These are phyloP conservation scores for Claviceps humidiphila DNA, from an alignment of 2,329 filamentous ascomycete genomes.

Conservation along the genomic window DNA sequence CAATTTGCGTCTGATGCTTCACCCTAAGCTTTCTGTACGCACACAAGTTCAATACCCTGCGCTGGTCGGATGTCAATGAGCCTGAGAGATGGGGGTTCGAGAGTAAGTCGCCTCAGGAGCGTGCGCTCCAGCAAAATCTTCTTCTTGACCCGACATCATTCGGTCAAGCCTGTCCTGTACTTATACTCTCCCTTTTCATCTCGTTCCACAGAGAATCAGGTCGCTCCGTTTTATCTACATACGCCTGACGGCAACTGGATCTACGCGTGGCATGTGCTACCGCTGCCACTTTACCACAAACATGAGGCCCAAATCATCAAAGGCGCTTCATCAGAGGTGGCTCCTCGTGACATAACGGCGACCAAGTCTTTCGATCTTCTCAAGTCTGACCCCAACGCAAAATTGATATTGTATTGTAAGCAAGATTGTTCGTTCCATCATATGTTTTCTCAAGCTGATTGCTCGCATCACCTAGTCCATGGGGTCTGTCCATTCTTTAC, in stretches of 20 bases:
- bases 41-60: constrained; percentile 61
- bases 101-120: constrained; percentile 34
- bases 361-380: constrained; percentile 49
- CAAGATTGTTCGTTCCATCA: constrained; percentile 8
- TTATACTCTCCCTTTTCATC: neutral
- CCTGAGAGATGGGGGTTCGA: constrained; percentile 80
- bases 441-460: neutral
- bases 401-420: constrained; percentile 51
- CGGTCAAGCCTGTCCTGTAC: neutral
- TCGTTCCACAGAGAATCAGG: constrained; percentile 55
- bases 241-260: constrained; percentile 66
- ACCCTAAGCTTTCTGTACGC: constrained; percentile 61
- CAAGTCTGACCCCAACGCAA: constrained; percentile 47
- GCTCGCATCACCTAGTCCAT: constrained; percentile 34
- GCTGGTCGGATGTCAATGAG: constrained; percentile 59
- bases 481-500: constrained; percentile 30
- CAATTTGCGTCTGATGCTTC: neutral
- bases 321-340: constrained; percentile 34
- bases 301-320: constrained; percentile 50
- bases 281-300: constrained; percentile 59
- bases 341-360: constrained; percentile 34
- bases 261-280: constrained; percentile 85
- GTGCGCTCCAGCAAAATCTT: neutral
- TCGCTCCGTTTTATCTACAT: constrained; percentile 67
- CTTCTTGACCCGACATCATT: neutral